phyloP scores from a whole-genome alignment of 225 moss, liverwort and hornwort species.

The Bryum argenteum region DNA sequence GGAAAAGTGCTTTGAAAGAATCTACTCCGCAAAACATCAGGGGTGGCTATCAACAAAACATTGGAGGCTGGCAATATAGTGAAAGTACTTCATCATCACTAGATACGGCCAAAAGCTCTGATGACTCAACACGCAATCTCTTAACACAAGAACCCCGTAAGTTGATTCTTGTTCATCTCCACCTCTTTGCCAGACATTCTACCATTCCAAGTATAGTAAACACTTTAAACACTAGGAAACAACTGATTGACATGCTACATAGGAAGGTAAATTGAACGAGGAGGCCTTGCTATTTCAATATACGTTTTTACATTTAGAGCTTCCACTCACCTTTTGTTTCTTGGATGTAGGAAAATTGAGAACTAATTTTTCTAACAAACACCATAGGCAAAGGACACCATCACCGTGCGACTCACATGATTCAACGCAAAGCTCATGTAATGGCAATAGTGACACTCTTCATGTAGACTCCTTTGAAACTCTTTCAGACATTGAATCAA shows the following conservation, averaged over 20 bases:
- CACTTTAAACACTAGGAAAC: too few relatives aligned
- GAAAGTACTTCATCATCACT: neutral
- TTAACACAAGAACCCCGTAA: slow-evolving; percentile 24
- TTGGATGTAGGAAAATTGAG: slow-evolving; percentile 31
- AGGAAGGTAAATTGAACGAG: too few relatives aligned
- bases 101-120: neutral
- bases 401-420: neutral
- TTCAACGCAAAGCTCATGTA: neutral
- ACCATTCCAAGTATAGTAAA: too few relatives aligned
- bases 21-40: neutral
- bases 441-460: neutral
- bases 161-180: neutral
- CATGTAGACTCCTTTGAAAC: neutral
- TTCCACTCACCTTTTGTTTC: too few relatives aligned
- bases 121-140: slow-evolving; percentile 18
- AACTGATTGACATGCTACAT: too few relatives aligned
- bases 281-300: too few relatives aligned
- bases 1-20: neutral
- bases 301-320: too few relatives aligned
- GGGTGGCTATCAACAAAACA: neutral
- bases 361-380: neutral
- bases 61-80: neutral
- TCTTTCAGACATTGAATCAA: neutral
- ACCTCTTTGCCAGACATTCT: neutral
- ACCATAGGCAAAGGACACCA: neutral